These are phyloP conservation scores for Orbilia oligospora DNA, from an alignment of 2,329 filamentous ascomycete species.

Conservation along the genomic window DNA sequence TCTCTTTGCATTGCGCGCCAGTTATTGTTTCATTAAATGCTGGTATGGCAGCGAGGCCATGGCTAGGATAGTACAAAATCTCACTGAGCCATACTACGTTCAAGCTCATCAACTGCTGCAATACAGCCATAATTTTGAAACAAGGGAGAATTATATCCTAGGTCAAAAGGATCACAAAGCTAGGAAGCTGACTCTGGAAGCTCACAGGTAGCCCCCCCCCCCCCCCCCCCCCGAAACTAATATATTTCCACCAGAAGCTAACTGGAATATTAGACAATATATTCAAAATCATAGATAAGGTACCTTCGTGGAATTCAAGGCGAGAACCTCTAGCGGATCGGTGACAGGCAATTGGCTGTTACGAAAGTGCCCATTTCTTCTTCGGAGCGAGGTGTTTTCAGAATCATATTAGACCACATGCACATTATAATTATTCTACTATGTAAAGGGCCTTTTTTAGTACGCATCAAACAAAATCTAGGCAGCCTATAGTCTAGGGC, in stretches of 20 bases:
- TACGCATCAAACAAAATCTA: too few species aligned
- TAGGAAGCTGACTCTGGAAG: slow-evolving; percentile 2
- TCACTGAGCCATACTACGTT: slow-evolving; percentile 36
- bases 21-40: slow-evolving; percentile 33
- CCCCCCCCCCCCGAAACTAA: too few species aligned
- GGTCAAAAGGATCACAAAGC: slow-evolving; percentile 25
- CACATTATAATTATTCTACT: too few species aligned
- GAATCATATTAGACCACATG: too few species aligned
- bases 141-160: background rate
- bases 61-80: too few species aligned
- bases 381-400: too few species aligned
- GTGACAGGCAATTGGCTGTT: too few species aligned
- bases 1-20: slow-evolving; percentile 10
- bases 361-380: too few species aligned
- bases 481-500: too few species aligned
- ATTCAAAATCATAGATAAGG: background rate
- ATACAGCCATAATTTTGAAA: background rate
- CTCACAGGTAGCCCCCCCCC: background rate
- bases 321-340: too few species aligned
- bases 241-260: background rate
- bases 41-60: background rate
- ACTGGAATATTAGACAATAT: background rate
- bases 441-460: too few species aligned
- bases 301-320: too few species aligned
- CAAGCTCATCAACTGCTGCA: background rate